Evolutionary conservation across 768 basidiomycete genomes (phyloP).

Genomic region (Suillus subalutaceus): DNA sequence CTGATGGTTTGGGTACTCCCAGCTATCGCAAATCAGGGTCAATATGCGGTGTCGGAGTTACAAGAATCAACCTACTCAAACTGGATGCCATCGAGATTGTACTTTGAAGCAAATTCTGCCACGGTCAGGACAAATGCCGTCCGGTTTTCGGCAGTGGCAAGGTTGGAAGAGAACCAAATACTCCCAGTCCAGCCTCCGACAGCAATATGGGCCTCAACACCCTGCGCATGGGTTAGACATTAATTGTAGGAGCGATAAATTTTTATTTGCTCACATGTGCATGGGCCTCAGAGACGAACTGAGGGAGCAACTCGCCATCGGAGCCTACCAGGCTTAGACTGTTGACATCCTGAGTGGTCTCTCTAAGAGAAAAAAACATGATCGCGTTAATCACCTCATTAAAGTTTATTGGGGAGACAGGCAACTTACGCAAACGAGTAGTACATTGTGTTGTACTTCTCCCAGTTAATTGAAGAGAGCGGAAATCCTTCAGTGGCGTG

Average conservation of each 20-base stretch:
- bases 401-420: neutral
- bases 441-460: constrained; percentile 70
- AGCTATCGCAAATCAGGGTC: neutral
- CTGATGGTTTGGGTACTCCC: constrained; percentile 64
- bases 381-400: neutral
- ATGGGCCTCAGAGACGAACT: constrained; percentile 55
- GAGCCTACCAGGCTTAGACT: constrained; percentile 42
- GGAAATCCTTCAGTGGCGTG: constrained; percentile 56
- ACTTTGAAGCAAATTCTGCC: constrained; percentile 45
- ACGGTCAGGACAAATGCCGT: constrained; percentile 58
- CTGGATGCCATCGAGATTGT: constrained; percentile 59
- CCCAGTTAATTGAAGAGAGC: constrained; percentile 61
- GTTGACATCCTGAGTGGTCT: constrained; percentile 36
- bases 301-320: constrained; percentile 50
- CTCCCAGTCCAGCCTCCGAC: constrained; percentile 67
- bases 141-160: constrained; percentile 52
- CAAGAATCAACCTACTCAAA: constrained; percentile 46
- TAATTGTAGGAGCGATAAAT: neutral
- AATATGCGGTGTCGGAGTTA: neutral
- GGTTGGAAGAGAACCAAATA: constrained; percentile 54
- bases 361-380: constrained; percentile 24
- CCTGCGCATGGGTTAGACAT: constrained; percentile 30
- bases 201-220: constrained; percentile 54
- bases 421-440: constrained; percentile 65
- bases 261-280: constrained; percentile 32